These are phyloP conservation scores for Annona squamosa DNA, from an alignment of 164 flowering plant genomes.

Conservation along the genomic window DNA sequence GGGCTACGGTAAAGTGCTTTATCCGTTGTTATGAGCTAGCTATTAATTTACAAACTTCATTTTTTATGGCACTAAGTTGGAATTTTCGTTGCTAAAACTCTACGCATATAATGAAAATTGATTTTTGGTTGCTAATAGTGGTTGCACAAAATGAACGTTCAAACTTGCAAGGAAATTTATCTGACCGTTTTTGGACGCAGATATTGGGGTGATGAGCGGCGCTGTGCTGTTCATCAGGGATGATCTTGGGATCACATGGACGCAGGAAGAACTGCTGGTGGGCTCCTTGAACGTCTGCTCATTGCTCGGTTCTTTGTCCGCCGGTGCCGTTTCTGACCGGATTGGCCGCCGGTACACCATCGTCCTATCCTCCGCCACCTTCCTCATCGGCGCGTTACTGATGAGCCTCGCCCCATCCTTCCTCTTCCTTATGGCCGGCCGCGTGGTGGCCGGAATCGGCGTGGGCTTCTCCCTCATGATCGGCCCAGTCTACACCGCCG, in stretches of 20 bases:
- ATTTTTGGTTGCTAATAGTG: too few relatives aligned
- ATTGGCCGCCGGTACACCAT: constrained; percentile 83
- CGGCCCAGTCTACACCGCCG: constrained; percentile 75
- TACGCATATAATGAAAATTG: too few relatives aligned
- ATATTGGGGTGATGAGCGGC: constrained; percentile 92
- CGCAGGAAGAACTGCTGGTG: constrained; percentile 50
- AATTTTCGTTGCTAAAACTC: constrained; percentile 3
- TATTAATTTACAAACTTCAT: too few relatives aligned
- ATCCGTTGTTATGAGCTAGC: too few relatives aligned
- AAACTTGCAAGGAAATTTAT: too few relatives aligned
- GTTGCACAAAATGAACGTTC: too few relatives aligned
- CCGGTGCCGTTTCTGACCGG: constrained; percentile 80
- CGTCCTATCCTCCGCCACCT: constrained; percentile 51
- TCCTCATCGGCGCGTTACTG: constrained; percentile 60
- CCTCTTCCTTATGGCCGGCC: constrained; percentile 48
- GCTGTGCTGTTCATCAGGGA: constrained; percentile 61
- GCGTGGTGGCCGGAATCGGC: constrained; percentile 71
- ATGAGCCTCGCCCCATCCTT: constrained; percentile 77
- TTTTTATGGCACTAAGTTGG: too few relatives aligned
- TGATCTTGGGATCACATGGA: constrained; percentile 34
- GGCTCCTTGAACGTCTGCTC: constrained; percentile 62
- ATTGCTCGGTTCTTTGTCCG: constrained; percentile 53
- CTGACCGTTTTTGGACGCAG: constrained; percentile 24
- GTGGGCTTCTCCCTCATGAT: constrained; percentile 84
- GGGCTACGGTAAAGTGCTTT: constrained; percentile 47